These are phyloP conservation scores for Casuarina equisetifolia DNA, from an alignment of 306 rosid species.

Conservation along the genomic window DNA sequence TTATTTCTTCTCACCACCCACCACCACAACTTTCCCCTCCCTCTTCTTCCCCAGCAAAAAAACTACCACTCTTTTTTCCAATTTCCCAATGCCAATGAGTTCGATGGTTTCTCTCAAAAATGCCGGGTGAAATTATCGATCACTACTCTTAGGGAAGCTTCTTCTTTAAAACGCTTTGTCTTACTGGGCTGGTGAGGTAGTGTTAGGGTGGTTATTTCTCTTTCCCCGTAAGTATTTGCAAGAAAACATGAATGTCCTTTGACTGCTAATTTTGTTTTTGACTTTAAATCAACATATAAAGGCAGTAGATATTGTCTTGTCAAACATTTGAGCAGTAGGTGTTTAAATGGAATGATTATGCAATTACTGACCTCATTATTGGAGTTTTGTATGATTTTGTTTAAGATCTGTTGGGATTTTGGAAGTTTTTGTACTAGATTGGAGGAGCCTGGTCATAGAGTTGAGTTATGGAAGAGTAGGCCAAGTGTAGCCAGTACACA, in stretches of 20 bases:
- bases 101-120: not conserved
- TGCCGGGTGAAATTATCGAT: not conserved
- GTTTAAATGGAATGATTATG: not conserved
- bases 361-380: not conserved
- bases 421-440: not conserved
- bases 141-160: not conserved
- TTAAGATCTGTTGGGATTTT: not conserved
- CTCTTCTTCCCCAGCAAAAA: not conserved
- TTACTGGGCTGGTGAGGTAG: not conserved
- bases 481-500: not conserved
- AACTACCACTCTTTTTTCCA: not conserved
- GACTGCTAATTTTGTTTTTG: not conserved
- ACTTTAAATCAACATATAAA: not conserved
- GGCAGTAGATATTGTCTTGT: not conserved
- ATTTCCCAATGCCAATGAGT: conserved; percentile 20
- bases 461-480: not conserved
- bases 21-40: not conserved
- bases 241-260: not conserved
- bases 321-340: not conserved
- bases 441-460: not conserved
- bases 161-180: not conserved
- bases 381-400: not conserved
- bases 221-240: not conserved
- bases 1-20: not conserved
- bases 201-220: not conserved